Percentiles rank a stretch among this genome's conserved stretches.
These are phyloP conservation scores for Colletotrichum sp. DNA, from an alignment of 2,329 filamentous ascomycete genomes.

Conservation along the genomic window DNA sequence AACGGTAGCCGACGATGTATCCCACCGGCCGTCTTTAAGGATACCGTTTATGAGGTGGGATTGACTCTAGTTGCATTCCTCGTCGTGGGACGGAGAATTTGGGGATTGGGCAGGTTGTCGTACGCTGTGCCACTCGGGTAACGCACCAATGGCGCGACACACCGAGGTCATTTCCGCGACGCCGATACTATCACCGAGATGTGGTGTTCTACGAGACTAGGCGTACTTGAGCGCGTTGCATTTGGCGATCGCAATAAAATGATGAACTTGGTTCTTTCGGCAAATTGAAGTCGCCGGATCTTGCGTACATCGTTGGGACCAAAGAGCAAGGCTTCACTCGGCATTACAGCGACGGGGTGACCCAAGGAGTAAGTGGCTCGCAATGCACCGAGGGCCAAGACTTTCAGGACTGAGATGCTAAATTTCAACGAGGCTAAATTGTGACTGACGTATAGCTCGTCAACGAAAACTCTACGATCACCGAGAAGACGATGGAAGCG, in stretches of 20 bases:
- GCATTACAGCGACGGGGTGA: not conserved
- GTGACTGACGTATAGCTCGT: rapidly evolving
- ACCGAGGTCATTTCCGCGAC: not conserved
- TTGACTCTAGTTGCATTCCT: not conserved
- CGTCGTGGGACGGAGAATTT: not conserved
- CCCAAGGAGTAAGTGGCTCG: not conserved
- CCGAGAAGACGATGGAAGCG: not conserved
- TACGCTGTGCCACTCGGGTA: not conserved
- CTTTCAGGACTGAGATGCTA: not conserved
- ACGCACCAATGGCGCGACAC: not conserved
- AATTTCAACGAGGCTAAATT: not conserved
- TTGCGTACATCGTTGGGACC: rapidly evolving
- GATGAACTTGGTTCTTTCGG: not conserved
- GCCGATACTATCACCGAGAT: not conserved
- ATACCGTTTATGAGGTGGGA: not conserved
- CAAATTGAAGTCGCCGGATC: not conserved
- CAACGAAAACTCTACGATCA: not conserved
- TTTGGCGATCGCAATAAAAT: not conserved
- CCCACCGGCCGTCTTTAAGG: not conserved
- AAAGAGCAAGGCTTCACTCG: not conserved
- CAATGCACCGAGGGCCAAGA: not conserved
- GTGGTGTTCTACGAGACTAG: not conserved
- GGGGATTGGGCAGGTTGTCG: not conserved
- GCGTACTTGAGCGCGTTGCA: not conserved
- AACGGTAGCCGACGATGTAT: not conserved